Percentiles rank a stretch among this genome's conserved stretches.
phyloP scores from a whole-genome alignment of 2,329 filamentous ascomycete species.

The Metarhizium album region DNA sequence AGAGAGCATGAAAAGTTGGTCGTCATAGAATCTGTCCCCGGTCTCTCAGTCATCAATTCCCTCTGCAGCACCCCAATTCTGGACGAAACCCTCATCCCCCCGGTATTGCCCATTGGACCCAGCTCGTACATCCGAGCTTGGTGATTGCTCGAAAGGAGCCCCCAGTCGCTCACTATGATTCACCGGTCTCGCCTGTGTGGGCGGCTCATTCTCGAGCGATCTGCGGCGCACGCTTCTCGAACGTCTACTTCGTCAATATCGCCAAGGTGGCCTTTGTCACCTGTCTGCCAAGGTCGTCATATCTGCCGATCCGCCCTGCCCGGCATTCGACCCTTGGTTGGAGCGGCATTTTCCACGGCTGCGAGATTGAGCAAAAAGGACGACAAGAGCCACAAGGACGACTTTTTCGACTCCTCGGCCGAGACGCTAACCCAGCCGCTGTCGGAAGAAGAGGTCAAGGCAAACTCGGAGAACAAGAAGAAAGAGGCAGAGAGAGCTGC shows the following conservation, averaged over 20 bases:
- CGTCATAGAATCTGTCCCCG: conserved; percentile 1
- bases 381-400: conserved; percentile 28
- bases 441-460: conserved; percentile 41
- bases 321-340: conserved; percentile 15
- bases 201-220: conserved; percentile 26
- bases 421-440: conserved; percentile 33
- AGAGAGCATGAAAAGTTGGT: conserved; percentile 7
- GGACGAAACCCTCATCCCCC: background rate
- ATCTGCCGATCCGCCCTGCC: conserved; percentile 23
- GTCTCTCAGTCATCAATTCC: background rate
- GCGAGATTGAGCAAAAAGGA: conserved; percentile 24
- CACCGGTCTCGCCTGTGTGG: conserved; percentile 29
- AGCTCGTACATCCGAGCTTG: conserved; percentile 5
- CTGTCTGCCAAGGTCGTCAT: conserved; percentile 17
- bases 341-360: conserved; percentile 27
- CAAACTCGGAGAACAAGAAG: conserved; percentile 37
- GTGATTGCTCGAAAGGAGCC: conserved; percentile 1
- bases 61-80: background rate
- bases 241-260: conserved; percentile 14
- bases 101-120: conserved; percentile 1
- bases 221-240: conserved; percentile 17
- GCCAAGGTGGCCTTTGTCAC: conserved; percentile 17
- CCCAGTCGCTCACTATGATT: conserved; percentile 23
- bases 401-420: conserved; percentile 40
- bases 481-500: conserved; percentile 33